Evolutionary conservation across 2,329 filamentous ascomycete species (phyloP).

Genomic region (Pseudocercospora eumusae): DNA sequence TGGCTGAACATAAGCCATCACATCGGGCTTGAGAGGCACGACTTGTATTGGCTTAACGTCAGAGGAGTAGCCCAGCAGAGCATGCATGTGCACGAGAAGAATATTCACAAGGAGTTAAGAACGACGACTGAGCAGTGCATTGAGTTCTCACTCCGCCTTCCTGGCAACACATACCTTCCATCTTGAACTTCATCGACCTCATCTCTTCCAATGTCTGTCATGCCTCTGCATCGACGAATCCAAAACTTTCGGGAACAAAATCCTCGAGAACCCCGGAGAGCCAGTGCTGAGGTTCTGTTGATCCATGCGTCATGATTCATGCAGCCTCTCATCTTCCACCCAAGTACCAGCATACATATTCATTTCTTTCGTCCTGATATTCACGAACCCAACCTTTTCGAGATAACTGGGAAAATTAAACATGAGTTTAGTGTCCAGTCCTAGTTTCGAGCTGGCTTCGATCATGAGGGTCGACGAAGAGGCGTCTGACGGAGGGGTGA

Average conservation of each 20-base stretch:
- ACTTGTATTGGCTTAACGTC: not conserved
- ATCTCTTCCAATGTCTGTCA: constrained; percentile 3
- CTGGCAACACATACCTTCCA: not conserved
- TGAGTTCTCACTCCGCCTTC: not conserved
- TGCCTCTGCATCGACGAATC: constrained; percentile 2
- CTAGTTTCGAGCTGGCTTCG: not conserved
- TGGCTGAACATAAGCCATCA: not conserved
- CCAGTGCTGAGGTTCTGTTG: not conserved
- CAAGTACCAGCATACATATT: constrained; percentile 6
- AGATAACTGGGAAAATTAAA: not conserved
- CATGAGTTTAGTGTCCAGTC: not conserved
- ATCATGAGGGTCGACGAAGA: not conserved
- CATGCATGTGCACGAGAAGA: not conserved
- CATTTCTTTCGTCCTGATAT: not conserved
- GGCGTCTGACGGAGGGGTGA: not conserved
- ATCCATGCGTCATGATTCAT: not conserved
- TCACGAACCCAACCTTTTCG: not conserved
- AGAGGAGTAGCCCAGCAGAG: not conserved
- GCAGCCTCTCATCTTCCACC: constrained; percentile 2
- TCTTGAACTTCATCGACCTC: constrained; percentile 2
- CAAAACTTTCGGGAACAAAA: constrained; percentile 1
- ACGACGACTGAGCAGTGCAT: not conserved
- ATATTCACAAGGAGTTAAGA: not conserved
- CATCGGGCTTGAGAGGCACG: not conserved
- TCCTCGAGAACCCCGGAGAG: not conserved